Evolutionary conservation across 768 basidiomycete species (phyloP), one percentile per base, ranked within the genome.

Genomic region (Mycena belliarum): DNA sequence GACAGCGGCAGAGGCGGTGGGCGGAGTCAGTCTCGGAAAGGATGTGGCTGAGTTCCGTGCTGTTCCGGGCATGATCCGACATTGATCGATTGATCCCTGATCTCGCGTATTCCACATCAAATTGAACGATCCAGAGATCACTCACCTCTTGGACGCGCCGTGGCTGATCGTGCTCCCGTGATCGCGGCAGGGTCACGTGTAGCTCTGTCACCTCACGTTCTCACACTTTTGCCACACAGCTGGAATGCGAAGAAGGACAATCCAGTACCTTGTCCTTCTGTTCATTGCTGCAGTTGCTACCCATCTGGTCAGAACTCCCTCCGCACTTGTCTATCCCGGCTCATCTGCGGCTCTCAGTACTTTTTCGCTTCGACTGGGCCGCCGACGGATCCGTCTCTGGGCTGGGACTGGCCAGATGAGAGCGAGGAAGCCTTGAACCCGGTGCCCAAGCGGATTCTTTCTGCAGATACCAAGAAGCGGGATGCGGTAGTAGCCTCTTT

Each of bases 401-500:
- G 33, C 33, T 35, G 12, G 26, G 16, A 33, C 32, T 15, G 40
- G 40, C 9, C 9, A 20, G 40, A 14, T 12, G 40, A 41, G 21
- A 23, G 40, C 40, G 40, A n/a, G 6, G 40, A 23, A 41, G 12
- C 4, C 9, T 15, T 9, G 33, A 15, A 35, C 33, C 16, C 33
- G 4, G 14, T 14, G 16, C 33, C 33, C 14, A 35, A 35, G 33
- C 33, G 12, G 4, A 40, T 6, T n/a, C 38, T 10, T 20, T n/a
- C 38, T 11, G 42, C 42, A 7, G 42, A 43, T 21, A 29, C 12
- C 4, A 1, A 8, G 10, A 55, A 55, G n/a, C 28, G 54, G 3
- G 54, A 55, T n/a, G 45, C 54, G 1, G 46, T 55, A 1, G 54
- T 55, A 6, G 26, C 4, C 14, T 45, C 54, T 11, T 55, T 55